Percentiles rank a stretch among this genome's conserved stretches.
phyloP scores from a whole-genome alignment of 345 rosid genomes.

The Gossypium turneri region DNA sequence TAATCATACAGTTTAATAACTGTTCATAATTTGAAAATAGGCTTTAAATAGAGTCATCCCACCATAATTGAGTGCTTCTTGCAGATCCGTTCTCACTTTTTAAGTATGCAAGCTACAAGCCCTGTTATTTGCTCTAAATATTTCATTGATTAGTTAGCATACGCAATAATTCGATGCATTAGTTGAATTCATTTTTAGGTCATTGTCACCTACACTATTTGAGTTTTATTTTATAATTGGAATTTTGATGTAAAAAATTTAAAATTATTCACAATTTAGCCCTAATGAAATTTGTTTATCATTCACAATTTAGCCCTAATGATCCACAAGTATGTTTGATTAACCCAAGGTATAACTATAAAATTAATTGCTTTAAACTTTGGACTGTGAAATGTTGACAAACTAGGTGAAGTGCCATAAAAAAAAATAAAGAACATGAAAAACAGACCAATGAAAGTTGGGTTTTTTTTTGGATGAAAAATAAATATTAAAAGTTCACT shows the following conservation, averaged over 20 bases:
- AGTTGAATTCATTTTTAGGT: background rate
- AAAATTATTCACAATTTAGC: too few relatives aligned
- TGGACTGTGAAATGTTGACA: background rate
- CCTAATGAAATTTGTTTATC: background rate
- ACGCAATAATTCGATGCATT: background rate
- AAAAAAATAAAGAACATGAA: background rate
- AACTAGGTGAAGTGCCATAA: background rate
- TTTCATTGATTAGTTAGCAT: background rate
- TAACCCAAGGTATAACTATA: background rate
- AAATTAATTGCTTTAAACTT: background rate
- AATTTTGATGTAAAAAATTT: too few relatives aligned
- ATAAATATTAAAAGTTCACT: too few relatives aligned
- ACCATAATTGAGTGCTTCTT: conserved; percentile 20
- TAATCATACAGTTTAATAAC: background rate
- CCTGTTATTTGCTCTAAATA: conserved; percentile 1
- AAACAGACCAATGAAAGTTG: background rate
- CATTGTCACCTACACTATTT: background rate
- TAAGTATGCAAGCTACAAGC: background rate
- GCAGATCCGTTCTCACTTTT: conserved; percentile 4
- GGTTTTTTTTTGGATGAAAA: too few relatives aligned
- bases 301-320: background rate
- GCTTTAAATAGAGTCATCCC: conserved; percentile 16
- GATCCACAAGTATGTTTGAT: background rate
- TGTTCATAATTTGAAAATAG: background rate
- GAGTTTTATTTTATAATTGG: too few relatives aligned